These are phyloP conservation scores for Protomyces pachydermus DNA, from an alignment of 1,139 yeast genomes.

Conservation along the genomic window DNA sequence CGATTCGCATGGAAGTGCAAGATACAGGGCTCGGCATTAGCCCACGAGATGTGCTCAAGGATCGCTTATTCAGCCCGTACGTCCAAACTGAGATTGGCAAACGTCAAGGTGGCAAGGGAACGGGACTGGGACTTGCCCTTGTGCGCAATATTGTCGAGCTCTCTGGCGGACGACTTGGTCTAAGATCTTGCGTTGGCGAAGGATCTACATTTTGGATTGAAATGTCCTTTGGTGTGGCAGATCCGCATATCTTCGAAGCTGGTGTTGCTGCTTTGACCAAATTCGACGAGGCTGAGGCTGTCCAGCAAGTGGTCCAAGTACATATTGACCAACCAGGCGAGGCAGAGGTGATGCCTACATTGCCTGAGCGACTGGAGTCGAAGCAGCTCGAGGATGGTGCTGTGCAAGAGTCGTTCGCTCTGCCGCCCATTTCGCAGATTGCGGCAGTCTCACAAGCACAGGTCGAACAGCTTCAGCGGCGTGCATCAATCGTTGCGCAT, in stretches of 20 bases:
- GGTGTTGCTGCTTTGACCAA: background rate
- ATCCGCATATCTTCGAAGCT: conserved; percentile 1
- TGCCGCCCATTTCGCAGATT: background rate
- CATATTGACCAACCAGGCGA: background rate
- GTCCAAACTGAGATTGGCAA: conserved; percentile 25
- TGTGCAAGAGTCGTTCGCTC: background rate
- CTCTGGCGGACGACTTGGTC: conserved; percentile 21
- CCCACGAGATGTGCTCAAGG: conserved; percentile 8
- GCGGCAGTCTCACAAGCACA: background rate
- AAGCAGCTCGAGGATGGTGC: background rate
- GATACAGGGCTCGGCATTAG: conserved; percentile 25
- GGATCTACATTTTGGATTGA: conserved; percentile 24
- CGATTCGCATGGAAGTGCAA: conserved; percentile 20
- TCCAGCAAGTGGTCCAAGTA: background rate
- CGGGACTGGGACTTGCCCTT: conserved; percentile 24
- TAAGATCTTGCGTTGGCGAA: conserved; percentile 13
- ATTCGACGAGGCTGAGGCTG: background rate
- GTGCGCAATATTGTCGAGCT: conserved; percentile 24
- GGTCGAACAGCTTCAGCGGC: background rate
- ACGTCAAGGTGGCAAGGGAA: conserved; percentile 26
- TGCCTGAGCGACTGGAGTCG: background rate
- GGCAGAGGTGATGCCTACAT: background rate
- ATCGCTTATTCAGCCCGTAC: conserved; percentile 21
- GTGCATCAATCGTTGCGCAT: background rate
- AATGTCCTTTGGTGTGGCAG: conserved; percentile 12